A percentile compares a stretch with the other conserved stretches of the same genome.
Evolutionary conservation across 768 basidiomycete genomes (phyloP).

Genomic region (Suillus discolor): DNA sequence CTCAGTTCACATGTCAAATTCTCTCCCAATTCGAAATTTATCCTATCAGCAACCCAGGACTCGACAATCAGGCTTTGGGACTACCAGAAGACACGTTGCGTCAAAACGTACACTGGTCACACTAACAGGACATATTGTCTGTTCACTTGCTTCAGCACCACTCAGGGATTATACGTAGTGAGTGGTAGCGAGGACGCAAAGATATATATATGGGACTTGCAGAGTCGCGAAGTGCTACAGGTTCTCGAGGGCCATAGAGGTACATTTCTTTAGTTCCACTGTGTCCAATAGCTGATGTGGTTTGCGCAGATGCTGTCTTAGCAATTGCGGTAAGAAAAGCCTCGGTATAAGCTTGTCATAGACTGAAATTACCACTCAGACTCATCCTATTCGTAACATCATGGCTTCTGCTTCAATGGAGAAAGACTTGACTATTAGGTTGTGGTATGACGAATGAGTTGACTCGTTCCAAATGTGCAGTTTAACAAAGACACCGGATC

Average conservation of each 20-base stretch:
- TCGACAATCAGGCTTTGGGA: conserved; percentile 96
- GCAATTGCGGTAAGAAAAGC: conserved; percentile 65
- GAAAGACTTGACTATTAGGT: conserved; percentile 79
- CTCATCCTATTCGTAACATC: conserved; percentile 71
- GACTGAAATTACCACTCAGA: conserved; percentile 44
- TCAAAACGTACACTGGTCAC: conserved; percentile 92
- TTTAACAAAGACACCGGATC: not conserved
- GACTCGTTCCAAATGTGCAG: not conserved
- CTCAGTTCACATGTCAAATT: conserved; percentile 84
- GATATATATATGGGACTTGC: conserved; percentile 89
- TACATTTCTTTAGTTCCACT: conserved; percentile 29
- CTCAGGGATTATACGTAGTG: conserved; percentile 67
- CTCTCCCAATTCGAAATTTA: conserved; percentile 89
- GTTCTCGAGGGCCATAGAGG: conserved; percentile 81
- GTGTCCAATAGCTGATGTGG: conserved; percentile 2
- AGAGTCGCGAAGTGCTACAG: conserved; percentile 76
- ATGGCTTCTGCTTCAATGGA: conserved; percentile 92
- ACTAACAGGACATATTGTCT: conserved; percentile 85
- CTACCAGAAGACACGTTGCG: conserved; percentile 85
- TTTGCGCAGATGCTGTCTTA: conserved; percentile 58
- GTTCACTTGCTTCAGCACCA: conserved; percentile 64
- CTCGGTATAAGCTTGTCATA: not conserved
- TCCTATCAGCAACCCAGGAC: conserved; percentile 91
- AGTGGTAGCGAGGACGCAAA: conserved; percentile 92
- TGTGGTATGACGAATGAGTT: conserved; percentile 70